Percentiles rank a stretch among this genome's conserved stretches.
Evolutionary conservation across 371 early-diverging fungal species (phyloP).

Genomic region (Mucor sp.): DNA sequence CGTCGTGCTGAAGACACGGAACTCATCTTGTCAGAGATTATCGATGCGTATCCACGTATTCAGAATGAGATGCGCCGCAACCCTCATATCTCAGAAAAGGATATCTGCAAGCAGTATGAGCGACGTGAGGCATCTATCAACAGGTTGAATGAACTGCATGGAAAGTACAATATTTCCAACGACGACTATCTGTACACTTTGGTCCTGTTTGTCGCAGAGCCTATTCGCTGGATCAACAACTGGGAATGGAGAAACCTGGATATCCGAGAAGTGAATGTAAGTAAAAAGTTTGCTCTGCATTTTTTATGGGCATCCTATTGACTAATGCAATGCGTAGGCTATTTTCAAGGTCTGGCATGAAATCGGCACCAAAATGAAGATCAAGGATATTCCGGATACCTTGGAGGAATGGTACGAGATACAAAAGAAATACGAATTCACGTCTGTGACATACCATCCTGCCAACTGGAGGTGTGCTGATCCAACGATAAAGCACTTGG

Average conservation of each 20-base stretch:
- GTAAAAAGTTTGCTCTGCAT: neutral
- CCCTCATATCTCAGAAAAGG: slow-evolving; percentile 24
- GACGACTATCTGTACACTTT: slow-evolving; percentile 56
- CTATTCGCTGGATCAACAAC: slow-evolving; percentile 43
- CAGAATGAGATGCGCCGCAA: slow-evolving; percentile 27
- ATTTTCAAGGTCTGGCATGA: slow-evolving; percentile 47
- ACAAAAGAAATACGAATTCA: slow-evolving; percentile 24
- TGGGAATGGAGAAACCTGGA: slow-evolving; percentile 54
- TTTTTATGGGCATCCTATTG: neutral
- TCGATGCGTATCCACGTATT: slow-evolving; percentile 41
- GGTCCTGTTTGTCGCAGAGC: slow-evolving; percentile 47
- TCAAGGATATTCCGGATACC: slow-evolving; percentile 54
- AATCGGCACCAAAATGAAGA: slow-evolving; percentile 45
- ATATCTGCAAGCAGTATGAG: slow-evolving; percentile 32
- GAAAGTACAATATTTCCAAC: slow-evolving; percentile 50
- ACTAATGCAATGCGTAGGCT: slow-evolving; percentile 13
- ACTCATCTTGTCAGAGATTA: slow-evolving; percentile 44
- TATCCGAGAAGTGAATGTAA: slow-evolving; percentile 50
- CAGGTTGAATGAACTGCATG: slow-evolving; percentile 56
- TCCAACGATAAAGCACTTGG: slow-evolving; percentile 26
- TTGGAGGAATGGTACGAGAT: slow-evolving; percentile 41
- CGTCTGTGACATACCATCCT: slow-evolving; percentile 24
- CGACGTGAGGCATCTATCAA: slow-evolving; percentile 32
- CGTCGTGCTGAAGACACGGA: slow-evolving; percentile 56
- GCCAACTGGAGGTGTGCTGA: slow-evolving; percentile 29